Evolutionary conservation across 2,329 filamentous ascomycete genomes (phyloP), one percentile per base, ranked within the genome.

Genomic region (Exophiala oligosperma): DNA sequence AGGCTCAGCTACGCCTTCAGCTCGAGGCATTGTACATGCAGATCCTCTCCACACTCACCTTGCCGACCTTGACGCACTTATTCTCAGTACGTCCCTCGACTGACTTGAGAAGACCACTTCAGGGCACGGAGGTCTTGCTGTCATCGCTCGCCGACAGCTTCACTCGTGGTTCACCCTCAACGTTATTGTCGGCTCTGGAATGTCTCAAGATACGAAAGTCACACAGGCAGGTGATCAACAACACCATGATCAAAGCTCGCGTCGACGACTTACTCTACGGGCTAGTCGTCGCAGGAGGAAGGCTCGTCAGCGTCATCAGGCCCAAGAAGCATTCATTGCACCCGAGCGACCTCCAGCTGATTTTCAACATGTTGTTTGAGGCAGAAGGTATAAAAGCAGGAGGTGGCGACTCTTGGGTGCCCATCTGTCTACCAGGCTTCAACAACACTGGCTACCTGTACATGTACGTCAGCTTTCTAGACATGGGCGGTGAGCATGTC

Each of bases 351-450:
- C 81, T 99, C 24, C 93, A 97, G 70, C 83, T 99, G 47, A 92
- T 99, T 60, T 99, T 99, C 81, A 97, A 97, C 71, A 99, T 99
- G 95, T 85, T 99, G 1, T 99, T 99, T 68, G 92, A 96, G 76
- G 94, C 93, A 1, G 91, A 91, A 49, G 89, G 91, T 44, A 89
- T 99, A 71, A 93, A 94, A 71, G 89, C 91, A 21, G 92, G 90
- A 4, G 92, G 85, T n/a, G 94, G 93, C 29, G 94, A 99, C 74
- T 97, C 93, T 68, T 99, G 94, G 94, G 93, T 97, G 49, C 94
- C 94, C 0, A 81, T 99, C 5, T 99, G 94, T 68, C 82, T 99
- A 2, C 95, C 94, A 0, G 93, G 92, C 4, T 99, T 99, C 77
- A 99, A 99, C 76, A 97, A 91, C 72, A 90, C 87, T 52, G 95